phyloP scores from a whole-genome alignment of 2,329 filamentous ascomycete species.

The Apiospora sp. region DNA sequence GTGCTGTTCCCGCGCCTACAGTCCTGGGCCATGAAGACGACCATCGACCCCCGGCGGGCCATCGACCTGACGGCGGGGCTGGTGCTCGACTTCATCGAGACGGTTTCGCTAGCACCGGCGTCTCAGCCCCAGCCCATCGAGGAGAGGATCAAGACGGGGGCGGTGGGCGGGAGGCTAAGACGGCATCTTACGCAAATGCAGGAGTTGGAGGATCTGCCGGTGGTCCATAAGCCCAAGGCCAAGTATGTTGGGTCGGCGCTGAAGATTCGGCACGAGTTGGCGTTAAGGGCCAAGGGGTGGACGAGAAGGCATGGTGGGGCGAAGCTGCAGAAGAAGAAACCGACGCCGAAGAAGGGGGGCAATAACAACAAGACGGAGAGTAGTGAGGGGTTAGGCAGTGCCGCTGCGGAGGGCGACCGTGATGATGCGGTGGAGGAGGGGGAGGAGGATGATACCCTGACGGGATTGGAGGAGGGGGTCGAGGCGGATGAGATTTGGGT shows the following conservation, averaged over 20 bases:
- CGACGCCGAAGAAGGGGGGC: background rate
- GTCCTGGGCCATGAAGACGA: conserved; percentile 13
- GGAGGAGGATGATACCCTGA: background rate
- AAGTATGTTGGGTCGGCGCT: conserved; percentile 6
- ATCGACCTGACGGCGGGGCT: conserved; percentile 3
- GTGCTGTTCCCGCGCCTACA: conserved; percentile 3
- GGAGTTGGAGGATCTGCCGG: background rate
- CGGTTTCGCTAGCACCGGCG: background rate
- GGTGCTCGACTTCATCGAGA: background rate
- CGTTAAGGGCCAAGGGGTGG: background rate
- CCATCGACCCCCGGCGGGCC: conserved; percentile 3
- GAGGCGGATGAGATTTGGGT: conserved; percentile 9
- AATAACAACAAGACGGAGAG: background rate
- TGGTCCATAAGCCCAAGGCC: background rate
- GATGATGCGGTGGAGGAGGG: background rate
- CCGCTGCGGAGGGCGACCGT: background rate
- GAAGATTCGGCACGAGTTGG: background rate
- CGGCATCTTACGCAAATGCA: background rate
- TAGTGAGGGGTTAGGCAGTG: background rate
- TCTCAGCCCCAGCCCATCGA: background rate
- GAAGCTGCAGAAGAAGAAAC: background rate
- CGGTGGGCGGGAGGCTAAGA: background rate
- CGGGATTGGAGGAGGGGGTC: conserved; percentile 4
- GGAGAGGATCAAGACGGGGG: background rate
- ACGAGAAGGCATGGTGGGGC: background rate